A percentile compares a stretch with the other conserved stretches of the same genome.
These are phyloP conservation scores for Polychaeton citri DNA, from an alignment of 2,329 filamentous ascomycete species.

Conservation along the genomic window DNA sequence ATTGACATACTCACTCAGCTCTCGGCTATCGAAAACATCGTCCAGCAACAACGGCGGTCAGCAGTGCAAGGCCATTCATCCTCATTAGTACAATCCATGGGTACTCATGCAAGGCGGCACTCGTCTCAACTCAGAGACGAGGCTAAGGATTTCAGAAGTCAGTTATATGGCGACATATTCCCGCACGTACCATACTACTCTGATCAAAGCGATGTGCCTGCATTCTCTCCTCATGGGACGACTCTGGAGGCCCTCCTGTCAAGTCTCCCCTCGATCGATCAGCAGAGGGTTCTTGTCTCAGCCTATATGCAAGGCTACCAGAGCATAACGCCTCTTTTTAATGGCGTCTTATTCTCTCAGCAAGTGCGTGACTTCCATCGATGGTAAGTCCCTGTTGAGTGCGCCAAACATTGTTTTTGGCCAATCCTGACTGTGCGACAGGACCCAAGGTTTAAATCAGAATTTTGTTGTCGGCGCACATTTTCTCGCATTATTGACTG, in stretches of 20 bases:
- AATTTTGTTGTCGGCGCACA: slow-evolving; percentile 10
- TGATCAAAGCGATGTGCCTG: slow-evolving; percentile 8
- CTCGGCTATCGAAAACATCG: slow-evolving; percentile 10
- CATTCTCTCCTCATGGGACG: neutral
- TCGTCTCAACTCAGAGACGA: slow-evolving; percentile 7
- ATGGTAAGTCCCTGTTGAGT: slow-evolving; percentile 5
- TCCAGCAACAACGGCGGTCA: slow-evolving; percentile 5
- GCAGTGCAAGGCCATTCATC: slow-evolving; percentile 3
- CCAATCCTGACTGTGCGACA: neutral
- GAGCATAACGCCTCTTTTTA: slow-evolving; percentile 8
- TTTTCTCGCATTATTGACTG: slow-evolving; percentile 9
- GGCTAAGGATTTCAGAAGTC: slow-evolving; percentile 3
- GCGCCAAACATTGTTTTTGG: neutral
- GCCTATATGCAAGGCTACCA: slow-evolving; percentile 11
- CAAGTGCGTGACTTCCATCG: slow-evolving; percentile 8
- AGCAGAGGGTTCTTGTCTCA: slow-evolving; percentile 10
- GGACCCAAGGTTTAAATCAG: slow-evolving; percentile 7
- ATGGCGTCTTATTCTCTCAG: slow-evolving; percentile 8
- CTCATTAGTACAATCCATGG: slow-evolving; percentile 3
- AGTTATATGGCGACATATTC: slow-evolving; percentile 10
- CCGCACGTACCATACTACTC: slow-evolving; percentile 10
- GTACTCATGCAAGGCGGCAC: slow-evolving; percentile 1
- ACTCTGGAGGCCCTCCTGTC: too few relatives aligned
- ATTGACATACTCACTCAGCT: slow-evolving; percentile 2
- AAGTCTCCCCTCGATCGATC: too few relatives aligned